Percentiles rank a stretch among this genome's conserved stretches.
phyloP scores from a whole-genome alignment of 2,329 filamentous ascomycete genomes.

The Aspergillus quadricinctus region DNA sequence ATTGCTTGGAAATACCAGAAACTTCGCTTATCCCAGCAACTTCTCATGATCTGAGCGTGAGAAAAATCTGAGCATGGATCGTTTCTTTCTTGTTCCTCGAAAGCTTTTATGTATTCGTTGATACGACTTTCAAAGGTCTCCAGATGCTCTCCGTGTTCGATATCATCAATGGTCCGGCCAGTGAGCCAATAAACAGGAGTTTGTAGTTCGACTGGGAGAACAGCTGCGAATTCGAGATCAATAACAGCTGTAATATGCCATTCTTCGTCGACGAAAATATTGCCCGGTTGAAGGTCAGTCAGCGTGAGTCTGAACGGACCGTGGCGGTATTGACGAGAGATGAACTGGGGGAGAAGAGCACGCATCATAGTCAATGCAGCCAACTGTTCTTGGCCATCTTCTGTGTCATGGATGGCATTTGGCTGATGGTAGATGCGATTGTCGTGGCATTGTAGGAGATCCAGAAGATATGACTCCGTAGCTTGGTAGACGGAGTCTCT shows the following conservation, averaged over 20 bases:
- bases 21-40: conserved; percentile 18
- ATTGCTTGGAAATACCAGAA: conserved; percentile 28
- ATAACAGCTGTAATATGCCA: conserved; percentile 34
- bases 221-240: conserved; percentile 34
- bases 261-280: conserved; percentile 33
- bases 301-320: conserved; percentile 35
- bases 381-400: conserved; percentile 24
- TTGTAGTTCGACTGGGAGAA: conserved; percentile 25
- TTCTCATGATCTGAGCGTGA: conserved; percentile 17
- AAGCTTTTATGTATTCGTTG: conserved; percentile 16
- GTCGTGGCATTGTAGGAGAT: conserved; percentile 23
- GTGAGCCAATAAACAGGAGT: conserved; percentile 27
- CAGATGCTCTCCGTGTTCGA: conserved; percentile 26
- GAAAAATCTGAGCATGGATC: neutral
- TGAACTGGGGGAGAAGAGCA: conserved; percentile 24
- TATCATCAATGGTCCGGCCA: conserved; percentile 12
- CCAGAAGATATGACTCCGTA: conserved; percentile 22
- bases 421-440: conserved; percentile 24
- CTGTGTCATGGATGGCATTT: conserved; percentile 23
- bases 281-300: conserved; percentile 40
- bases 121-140: conserved; percentile 27
- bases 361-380: conserved; percentile 26
- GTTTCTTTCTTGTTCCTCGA: conserved; percentile 18
- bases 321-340: conserved; percentile 23
- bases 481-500: conserved; percentile 20